These are phyloP conservation scores for Cymbopogon flexuosus DNA, from an alignment of 202 grass and related monocot species.

Conservation along the genomic window DNA sequence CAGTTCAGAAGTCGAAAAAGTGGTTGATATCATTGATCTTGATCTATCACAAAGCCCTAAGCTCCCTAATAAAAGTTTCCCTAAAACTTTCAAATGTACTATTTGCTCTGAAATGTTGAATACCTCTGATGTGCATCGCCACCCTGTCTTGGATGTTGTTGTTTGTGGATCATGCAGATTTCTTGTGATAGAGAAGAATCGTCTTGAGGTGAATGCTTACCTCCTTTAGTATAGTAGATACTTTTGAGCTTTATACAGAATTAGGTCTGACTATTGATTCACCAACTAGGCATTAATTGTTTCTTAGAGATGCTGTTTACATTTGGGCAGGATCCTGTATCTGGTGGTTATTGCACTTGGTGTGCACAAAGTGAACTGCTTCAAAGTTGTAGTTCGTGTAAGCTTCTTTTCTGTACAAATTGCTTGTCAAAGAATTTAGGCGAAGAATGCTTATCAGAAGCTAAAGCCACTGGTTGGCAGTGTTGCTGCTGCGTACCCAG, in stretches of 20 bases:
- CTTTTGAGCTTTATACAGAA: slow-evolving; percentile 7
- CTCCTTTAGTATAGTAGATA: neutral
- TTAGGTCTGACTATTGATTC: neutral
- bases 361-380: slow-evolving; percentile 73
- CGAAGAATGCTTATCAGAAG: slow-evolving; percentile 58
- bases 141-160: slow-evolving; percentile 76
- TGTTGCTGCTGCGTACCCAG: slow-evolving; percentile 82
- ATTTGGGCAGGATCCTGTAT: slow-evolving; percentile 45
- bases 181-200: slow-evolving; percentile 79
- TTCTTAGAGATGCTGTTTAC: slow-evolving; percentile 17
- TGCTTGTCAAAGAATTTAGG: slow-evolving; percentile 87
- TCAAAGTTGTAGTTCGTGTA: slow-evolving; percentile 72
- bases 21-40: slow-evolving; percentile 67
- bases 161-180: slow-evolving; percentile 84
- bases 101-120: slow-evolving; percentile 63
- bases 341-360: slow-evolving; percentile 79
- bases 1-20: slow-evolving; percentile 44
- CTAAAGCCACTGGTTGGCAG: slow-evolving; percentile 57
- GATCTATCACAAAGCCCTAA: slow-evolving; percentile 57
- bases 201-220: slow-evolving; percentile 55
- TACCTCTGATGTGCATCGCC: slow-evolving; percentile 70
- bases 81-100: slow-evolving; percentile 65
- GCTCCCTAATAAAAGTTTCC: neutral
- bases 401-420: slow-evolving; percentile 65
- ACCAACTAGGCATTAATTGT: neutral